Conservation (phyloP, 345 rosid genomes). For the Heritiera littoralis region DNA sequence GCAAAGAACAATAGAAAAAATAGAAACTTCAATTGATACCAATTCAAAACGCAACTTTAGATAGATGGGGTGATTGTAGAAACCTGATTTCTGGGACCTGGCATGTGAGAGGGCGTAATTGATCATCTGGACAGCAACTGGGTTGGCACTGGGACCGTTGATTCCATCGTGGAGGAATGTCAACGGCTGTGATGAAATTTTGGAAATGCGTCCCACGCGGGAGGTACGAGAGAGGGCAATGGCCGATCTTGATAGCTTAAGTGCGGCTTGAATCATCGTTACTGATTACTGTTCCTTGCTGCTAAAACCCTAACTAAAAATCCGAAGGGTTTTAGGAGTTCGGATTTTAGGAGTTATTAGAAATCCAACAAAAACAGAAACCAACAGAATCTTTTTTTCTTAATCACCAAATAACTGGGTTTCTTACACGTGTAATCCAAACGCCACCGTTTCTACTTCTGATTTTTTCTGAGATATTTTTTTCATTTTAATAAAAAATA, state of each 20-base stretch:
- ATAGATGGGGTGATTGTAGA: neutral
- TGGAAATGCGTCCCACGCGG: slow-evolving; percentile 10
- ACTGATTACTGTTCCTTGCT: slow-evolving; percentile 10
- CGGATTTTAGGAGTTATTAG: slow-evolving; percentile 14
- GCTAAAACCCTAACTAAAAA: slow-evolving; percentile 5
- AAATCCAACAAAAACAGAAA: neutral
- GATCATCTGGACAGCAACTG: slow-evolving; percentile 86
- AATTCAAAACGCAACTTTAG: neutral
- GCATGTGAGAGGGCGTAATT: slow-evolving; percentile 80
- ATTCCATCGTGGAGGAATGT: slow-evolving; percentile 54
- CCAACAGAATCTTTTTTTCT: neutral
- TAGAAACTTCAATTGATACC: neutral
- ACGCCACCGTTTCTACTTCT: neutral
- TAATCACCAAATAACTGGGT: neutral
- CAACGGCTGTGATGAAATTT: slow-evolving; percentile 15
- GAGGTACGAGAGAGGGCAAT: slow-evolving; percentile 26
- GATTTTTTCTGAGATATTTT: too few species aligned
- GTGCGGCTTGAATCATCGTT: slow-evolving; percentile 48
- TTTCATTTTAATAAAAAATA: too few species aligned
- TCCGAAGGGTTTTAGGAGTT: slow-evolving; percentile 20
- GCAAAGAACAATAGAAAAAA: neutral
- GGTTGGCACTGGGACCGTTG: slow-evolving; percentile 47
- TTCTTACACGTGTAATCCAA: neutral
- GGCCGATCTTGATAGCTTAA: slow-evolving; percentile 38
- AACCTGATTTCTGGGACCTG: slow-evolving; percentile 75